These are phyloP conservation scores for Boletus pseudopeckii DNA, from an alignment of 768 basidiomycete species.

Conservation along the genomic window DNA sequence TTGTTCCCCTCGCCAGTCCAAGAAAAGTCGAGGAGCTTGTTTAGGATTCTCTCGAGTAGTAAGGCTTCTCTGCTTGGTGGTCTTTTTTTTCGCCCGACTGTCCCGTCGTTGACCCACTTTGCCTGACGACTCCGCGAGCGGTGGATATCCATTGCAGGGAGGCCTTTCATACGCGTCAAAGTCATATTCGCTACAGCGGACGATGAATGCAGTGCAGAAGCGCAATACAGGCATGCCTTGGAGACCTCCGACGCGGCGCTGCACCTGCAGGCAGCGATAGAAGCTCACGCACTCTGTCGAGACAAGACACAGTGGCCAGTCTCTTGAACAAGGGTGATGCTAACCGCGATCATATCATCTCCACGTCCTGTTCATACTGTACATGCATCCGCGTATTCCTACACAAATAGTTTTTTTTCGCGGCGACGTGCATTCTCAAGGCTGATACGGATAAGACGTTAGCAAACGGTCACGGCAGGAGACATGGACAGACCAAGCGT, in stretches of 20 bases:
- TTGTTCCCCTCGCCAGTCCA: not conserved
- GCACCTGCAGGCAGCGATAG: too few relatives aligned
- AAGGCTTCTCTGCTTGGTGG: too few relatives aligned
- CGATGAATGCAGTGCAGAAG: too few relatives aligned
- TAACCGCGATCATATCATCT: not conserved
- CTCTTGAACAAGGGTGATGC: not conserved
- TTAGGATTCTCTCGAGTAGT: not conserved
- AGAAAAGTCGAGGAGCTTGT: not conserved
- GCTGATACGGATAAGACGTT: not conserved
- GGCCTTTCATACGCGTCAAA: too few relatives aligned
- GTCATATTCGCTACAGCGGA: too few relatives aligned
- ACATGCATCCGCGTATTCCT: not conserved
- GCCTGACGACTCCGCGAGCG: too few relatives aligned
- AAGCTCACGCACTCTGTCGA: not conserved
- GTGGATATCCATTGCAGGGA: too few relatives aligned
- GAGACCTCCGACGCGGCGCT: too few relatives aligned
- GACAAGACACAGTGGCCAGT: too few relatives aligned
- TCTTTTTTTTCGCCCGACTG: too few relatives aligned
- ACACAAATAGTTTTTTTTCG: not conserved
- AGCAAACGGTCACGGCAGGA: not conserved
- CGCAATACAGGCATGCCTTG: too few relatives aligned
- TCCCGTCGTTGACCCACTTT: too few relatives aligned
- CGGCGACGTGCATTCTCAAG: not conserved
- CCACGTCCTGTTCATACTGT: not conserved
- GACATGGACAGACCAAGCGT: not conserved